Evolutionary conservation across 371 early-diverging fungal genomes (phyloP).

Genomic region (Rhizomucor miehei): DNA sequence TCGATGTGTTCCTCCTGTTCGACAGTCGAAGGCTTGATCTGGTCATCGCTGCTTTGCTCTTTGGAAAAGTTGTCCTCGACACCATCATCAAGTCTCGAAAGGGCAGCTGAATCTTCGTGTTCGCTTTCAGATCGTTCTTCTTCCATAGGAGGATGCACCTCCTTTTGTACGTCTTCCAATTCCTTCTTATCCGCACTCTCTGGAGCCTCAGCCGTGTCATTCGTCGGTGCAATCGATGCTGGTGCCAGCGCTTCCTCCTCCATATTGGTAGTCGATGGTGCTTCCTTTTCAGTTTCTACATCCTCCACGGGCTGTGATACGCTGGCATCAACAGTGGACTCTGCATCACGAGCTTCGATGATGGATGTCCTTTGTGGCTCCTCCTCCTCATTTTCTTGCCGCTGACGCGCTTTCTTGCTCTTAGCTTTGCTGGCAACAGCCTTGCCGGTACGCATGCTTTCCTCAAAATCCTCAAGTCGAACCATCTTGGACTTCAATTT

Average conservation of each 20-base stretch:
- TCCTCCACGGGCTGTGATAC: background rate
- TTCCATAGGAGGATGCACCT: background rate
- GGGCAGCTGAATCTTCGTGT: background rate
- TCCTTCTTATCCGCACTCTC: too few relatives aligned
- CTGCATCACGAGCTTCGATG: background rate
- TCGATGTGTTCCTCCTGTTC: background rate
- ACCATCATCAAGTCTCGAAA: background rate
- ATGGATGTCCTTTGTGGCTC: background rate
- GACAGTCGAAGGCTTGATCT: background rate
- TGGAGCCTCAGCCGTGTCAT: background rate
- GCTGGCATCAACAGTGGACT: background rate
- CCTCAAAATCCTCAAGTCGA: slow-evolving; percentile 44
- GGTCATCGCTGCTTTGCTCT: background rate
- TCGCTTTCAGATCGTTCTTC: background rate
- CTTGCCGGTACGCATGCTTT: slow-evolving; percentile 20
- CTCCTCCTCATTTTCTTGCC: background rate
- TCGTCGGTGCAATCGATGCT: background rate
- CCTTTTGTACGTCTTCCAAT: background rate
- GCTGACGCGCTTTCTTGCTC: slow-evolving; percentile 7
- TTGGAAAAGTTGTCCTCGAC: background rate
- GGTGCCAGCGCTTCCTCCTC: slow-evolving; percentile 3
- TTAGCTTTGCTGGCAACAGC: slow-evolving; percentile 14
- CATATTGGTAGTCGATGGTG: background rate
- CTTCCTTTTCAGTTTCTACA: background rate
- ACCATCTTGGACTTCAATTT: slow-evolving; percentile 40